A percentile compares a stretch with the other conserved stretches of the same genome.
These are phyloP conservation scores for Xylaria sp. DNA, from an alignment of 2,329 filamentous ascomycete species.

Conservation along the genomic window DNA sequence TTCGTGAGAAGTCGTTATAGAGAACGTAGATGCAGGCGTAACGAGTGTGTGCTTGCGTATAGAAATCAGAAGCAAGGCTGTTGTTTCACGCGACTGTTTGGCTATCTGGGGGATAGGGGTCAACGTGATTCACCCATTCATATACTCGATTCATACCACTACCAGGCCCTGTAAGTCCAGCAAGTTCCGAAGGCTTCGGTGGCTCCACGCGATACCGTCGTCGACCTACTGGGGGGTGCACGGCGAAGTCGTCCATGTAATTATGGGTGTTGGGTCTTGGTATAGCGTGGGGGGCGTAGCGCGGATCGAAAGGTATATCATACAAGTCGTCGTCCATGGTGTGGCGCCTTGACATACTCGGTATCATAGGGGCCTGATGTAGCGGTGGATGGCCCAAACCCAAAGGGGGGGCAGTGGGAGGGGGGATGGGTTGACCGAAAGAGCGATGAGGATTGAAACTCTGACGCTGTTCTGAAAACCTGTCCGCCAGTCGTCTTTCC, in stretches of 20 bases:
- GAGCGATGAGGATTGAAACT: conserved; percentile 42
- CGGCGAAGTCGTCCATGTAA: conserved; percentile 46
- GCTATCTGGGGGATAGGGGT: conserved; percentile 36
- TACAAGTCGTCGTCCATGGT: conserved; percentile 58
- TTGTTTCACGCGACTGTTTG: conserved; percentile 35
- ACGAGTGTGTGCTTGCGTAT: conserved; percentile 14
- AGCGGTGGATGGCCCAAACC: conserved; percentile 50
- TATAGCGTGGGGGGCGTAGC: conserved; percentile 48
- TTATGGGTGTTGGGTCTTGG: conserved; percentile 43
- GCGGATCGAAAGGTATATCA: conserved; percentile 48
- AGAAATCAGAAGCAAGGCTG: conserved; percentile 11
- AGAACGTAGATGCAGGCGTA: conserved; percentile 24
- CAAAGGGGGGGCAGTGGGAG: conserved; percentile 45
- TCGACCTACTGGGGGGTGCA: conserved; percentile 40
- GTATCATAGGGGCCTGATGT: conserved; percentile 43
- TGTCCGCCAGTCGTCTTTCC: conserved; percentile 63
- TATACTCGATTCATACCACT: conserved; percentile 50
- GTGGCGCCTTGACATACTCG: conserved; percentile 53
- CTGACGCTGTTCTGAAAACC: conserved; percentile 60
- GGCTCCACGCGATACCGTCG: conserved; percentile 43
- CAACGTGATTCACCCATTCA: conserved; percentile 50
- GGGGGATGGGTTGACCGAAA: conserved; percentile 44
- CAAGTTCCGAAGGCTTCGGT: conserved; percentile 47
- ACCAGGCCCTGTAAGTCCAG: conserved; percentile 49
- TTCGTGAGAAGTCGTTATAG: conserved; percentile 27